phyloP scores from a whole-genome alignment of 352 stramenopile species.

The Phytopythium litorale region DNA sequence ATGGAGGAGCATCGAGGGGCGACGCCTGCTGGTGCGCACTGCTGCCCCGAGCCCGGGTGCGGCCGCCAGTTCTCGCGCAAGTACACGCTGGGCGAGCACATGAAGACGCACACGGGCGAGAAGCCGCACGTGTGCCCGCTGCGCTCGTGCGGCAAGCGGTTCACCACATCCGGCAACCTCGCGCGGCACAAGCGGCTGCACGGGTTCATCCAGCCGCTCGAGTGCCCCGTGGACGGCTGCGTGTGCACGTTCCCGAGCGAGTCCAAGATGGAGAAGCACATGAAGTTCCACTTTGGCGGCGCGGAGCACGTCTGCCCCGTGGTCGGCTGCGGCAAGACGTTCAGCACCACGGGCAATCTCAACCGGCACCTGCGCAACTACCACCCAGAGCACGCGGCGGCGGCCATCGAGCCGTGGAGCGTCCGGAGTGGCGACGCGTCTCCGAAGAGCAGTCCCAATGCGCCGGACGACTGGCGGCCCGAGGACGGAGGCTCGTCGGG shows the following conservation, averaged over 20 bases:
- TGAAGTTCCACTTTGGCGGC: constrained; percentile 30
- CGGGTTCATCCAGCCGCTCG: constrained; percentile 20
- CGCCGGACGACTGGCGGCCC: not conserved
- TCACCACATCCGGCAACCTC: constrained; percentile 39
- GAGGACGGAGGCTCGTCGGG: not conserved
- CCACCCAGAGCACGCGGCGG: constrained; percentile 8
- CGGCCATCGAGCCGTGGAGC: not conserved
- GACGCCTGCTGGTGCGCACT: constrained; percentile 13
- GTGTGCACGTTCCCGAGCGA: constrained; percentile 18
- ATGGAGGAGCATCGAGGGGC: constrained; percentile 8
- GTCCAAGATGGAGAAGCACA: constrained; percentile 25
- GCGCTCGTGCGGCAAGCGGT: constrained; percentile 29
- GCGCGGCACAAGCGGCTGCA: constrained; percentile 32
- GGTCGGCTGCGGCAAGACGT: constrained; percentile 38
- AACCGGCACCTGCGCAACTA: constrained; percentile 31
- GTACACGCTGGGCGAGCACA: constrained; percentile 33
- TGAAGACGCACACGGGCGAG: constrained; percentile 32
- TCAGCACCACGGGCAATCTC: constrained; percentile 45
- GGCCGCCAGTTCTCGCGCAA: constrained; percentile 20
- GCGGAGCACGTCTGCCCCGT: constrained; percentile 28
- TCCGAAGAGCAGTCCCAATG: constrained; percentile 1
- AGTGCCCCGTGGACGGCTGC: constrained; percentile 15
- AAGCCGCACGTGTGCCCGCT: constrained; percentile 25
- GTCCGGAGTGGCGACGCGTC: not conserved
- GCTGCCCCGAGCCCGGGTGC: constrained; percentile 22